Evolutionary conservation across 108 stramenopile species (phyloP).

Genomic region (Thalassiosira profunda): DNA sequence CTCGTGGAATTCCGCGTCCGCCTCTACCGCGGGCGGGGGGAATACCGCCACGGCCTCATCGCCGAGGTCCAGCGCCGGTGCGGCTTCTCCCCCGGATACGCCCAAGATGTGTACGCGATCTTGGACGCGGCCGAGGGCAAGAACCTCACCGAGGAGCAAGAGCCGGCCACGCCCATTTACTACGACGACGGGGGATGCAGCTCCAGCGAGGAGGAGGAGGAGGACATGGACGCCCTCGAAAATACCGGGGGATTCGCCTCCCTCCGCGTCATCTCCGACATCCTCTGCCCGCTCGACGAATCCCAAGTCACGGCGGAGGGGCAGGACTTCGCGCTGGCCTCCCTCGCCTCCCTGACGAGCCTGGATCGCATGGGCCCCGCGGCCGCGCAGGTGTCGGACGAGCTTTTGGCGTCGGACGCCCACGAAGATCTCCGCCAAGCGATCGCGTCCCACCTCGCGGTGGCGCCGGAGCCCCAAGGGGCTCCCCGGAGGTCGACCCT

Average conservation of each 20-base stretch:
- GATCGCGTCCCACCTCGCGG: constrained; percentile 1
- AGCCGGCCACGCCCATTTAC: constrained; percentile 1
- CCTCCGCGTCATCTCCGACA: background rate
- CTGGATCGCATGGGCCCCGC: constrained; percentile 7
- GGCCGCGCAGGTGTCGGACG: constrained; percentile 9
- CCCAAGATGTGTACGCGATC: constrained; percentile 62
- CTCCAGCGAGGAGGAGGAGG: background rate
- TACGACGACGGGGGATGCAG: background rate
- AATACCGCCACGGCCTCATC: constrained; percentile 60
- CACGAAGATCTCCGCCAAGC: constrained; percentile 4
- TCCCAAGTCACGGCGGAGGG: constrained; percentile 4
- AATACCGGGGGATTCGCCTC: background rate
- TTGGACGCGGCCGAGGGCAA: constrained; percentile 68
- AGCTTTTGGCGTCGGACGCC: constrained; percentile 9
- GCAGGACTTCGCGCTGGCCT: constrained; percentile 1
- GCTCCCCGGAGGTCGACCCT: background rate
- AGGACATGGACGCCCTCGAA: background rate
- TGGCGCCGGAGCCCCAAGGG: background rate
- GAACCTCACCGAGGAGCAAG: background rate
- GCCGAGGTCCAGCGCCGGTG: constrained; percentile 81
- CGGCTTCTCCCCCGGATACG: constrained; percentile 54
- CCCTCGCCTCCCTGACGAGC: constrained; percentile 11
- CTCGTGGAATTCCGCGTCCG: constrained; percentile 74
- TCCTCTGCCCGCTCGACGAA: background rate
- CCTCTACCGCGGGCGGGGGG: constrained; percentile 58